Conservation (phyloP, 805 yeast genomes). For the Kodamaea neixiangensis region DNA sequence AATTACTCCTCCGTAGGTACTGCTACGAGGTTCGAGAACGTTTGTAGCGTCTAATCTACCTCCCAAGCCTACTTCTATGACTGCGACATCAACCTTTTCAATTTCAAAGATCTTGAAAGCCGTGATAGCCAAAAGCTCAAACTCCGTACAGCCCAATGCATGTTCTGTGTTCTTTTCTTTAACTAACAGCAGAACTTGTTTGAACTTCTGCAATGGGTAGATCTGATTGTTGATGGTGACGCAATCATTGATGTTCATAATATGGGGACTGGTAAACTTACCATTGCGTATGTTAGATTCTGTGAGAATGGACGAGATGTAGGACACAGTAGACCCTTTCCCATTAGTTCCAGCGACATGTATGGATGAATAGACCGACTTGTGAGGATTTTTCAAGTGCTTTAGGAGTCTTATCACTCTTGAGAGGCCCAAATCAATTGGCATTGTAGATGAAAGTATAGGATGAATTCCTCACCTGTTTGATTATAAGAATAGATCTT, state of each 20-base stretch:
- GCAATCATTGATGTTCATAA: constrained; percentile 72
- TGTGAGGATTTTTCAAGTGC: constrained; percentile 70
- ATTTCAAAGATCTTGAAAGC: constrained; percentile 76
- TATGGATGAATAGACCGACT: constrained; percentile 56
- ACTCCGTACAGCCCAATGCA: constrained; percentile 75
- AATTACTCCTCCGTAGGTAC: constrained; percentile 42
- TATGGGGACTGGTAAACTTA: constrained; percentile 87
- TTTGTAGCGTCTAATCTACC: constrained; percentile 91
- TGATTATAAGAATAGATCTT: too few relatives aligned
- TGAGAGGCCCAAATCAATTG: constrained; percentile 41
- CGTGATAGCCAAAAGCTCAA: constrained; percentile 81
- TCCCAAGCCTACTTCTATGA: constrained; percentile 94
- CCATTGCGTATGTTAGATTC: constrained; percentile 58
- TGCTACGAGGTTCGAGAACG: constrained; percentile 44
- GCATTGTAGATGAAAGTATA: constrained; percentile 22
- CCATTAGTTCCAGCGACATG: constrained; percentile 98
- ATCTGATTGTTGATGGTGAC: constrained; percentile 65
- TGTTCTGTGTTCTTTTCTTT: constrained; percentile 37
- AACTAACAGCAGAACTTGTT: constrained; percentile 45
- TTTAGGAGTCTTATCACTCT: constrained; percentile 34
- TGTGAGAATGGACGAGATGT: constrained; percentile 64
- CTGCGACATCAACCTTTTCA: constrained; percentile 66
- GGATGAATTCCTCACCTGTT: not conserved
- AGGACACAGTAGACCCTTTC: constrained; percentile 90
- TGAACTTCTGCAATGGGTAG: constrained; percentile 49